A percentile compares a stretch with the other conserved stretches of the same genome.
Evolutionary conservation across 768 basidiomycete genomes (phyloP).

Genomic region (Suillus brevipes): DNA sequence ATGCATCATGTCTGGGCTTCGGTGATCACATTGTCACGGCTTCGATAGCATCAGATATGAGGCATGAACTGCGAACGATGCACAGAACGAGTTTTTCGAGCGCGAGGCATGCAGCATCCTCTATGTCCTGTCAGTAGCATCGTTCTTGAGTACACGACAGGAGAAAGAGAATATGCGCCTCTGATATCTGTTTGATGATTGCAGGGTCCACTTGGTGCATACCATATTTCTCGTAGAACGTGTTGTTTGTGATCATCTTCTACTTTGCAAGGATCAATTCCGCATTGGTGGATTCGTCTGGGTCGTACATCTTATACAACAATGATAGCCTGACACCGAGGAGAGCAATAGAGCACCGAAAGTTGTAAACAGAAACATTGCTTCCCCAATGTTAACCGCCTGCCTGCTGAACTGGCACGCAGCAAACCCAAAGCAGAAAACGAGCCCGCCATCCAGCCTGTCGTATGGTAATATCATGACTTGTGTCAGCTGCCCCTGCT

Average conservation of each 20-base stretch:
- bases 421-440: background rate
- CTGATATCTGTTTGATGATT: slow-evolving; percentile 35
- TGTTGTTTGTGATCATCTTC: slow-evolving; percentile 52
- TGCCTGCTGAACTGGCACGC: background rate
- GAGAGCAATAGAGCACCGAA: background rate
- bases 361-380: background rate
- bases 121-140: slow-evolving; percentile 42
- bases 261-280: too few relatives aligned
- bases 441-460: background rate
- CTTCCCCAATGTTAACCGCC: background rate
- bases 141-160: background rate
- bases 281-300: background rate
- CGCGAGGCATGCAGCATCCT: slow-evolving; percentile 49
- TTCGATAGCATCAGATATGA: slow-evolving; percentile 33
- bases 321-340: too few relatives aligned
- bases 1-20: slow-evolving; percentile 76
- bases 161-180: slow-evolving; percentile 12
- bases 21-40: slow-evolving; percentile 54
- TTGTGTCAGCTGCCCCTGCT: background rate
- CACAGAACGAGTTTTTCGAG: slow-evolving; percentile 58
- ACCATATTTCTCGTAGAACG: slow-evolving; percentile 36
- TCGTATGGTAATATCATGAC: background rate
- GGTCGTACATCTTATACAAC: background rate
- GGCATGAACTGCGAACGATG: slow-evolving; percentile 42
- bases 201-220: slow-evolving; percentile 31